Evolutionary conservation across 2,329 filamentous ascomycete genomes (phyloP).

Genomic region (Aspergillus neoniger): DNA sequence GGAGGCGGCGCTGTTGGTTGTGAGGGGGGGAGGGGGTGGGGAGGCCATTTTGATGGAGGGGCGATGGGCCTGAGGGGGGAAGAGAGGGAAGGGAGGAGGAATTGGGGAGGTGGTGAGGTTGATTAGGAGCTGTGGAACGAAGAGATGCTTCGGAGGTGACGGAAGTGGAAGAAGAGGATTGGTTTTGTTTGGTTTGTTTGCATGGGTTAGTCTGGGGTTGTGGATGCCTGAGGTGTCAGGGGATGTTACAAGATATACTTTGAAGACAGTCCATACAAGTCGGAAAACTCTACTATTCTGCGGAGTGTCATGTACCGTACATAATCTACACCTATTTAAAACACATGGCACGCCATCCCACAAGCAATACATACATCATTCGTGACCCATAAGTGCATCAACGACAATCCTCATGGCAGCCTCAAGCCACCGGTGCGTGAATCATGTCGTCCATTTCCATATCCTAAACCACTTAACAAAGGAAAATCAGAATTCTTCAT

Average conservation of each 20-base stretch:
- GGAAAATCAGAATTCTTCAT: neutral
- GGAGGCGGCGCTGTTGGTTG: neutral
- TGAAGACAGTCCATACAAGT: neutral
- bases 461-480: slow-evolving; percentile 8
- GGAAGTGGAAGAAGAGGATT: neutral
- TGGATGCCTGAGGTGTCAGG: neutral
- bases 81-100: neutral
- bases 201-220: neutral
- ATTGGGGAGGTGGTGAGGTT: neutral
- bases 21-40: slow-evolving; percentile 14
- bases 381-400: slow-evolving; percentile 17
- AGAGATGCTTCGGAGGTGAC: slow-evolving; percentile 1
- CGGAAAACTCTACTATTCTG: neutral
- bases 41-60: slow-evolving; percentile 12
- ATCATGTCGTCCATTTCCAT: neutral
- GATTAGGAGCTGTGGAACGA: too few species aligned
- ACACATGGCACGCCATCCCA: slow-evolving; percentile 2
- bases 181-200: neutral
- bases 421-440: neutral
- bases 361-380: slow-evolving; percentile 17
- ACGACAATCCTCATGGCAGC: neutral
- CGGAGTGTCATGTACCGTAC: neutral
- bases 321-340: slow-evolving; percentile 4
- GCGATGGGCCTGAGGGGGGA: neutral
- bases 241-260: neutral